phyloP scores from a whole-genome alignment of 768 basidiomycete species.

The Sarcodon aspratus region DNA sequence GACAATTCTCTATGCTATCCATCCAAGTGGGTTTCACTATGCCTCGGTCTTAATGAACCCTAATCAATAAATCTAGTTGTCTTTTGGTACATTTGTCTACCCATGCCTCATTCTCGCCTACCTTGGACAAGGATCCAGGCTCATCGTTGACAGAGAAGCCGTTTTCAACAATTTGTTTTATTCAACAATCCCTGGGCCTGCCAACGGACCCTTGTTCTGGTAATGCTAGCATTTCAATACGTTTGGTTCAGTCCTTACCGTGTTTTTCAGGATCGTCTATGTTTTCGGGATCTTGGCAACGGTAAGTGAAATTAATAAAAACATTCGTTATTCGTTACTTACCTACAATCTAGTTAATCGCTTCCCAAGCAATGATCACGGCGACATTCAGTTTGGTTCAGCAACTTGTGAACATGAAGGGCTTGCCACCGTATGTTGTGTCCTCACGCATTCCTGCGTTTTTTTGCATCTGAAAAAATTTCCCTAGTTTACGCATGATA shows the following conservation, averaged over 20 bases:
- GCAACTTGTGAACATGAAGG: conserved; percentile 52
- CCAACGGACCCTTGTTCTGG: conserved; percentile 49
- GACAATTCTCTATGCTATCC: conserved; percentile 52
- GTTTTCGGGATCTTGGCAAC: conserved; percentile 56
- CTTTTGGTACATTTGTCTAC: conserved; percentile 42
- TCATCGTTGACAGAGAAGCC: conserved; percentile 37
- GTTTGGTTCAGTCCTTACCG: neutral
- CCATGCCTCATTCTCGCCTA: conserved; percentile 54
- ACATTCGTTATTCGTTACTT: neutral
- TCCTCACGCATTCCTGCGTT: neutral
- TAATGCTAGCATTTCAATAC: conserved; percentile 9
- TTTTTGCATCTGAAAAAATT: neutral
- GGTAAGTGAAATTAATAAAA: conserved; percentile 20
- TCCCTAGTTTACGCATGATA: conserved; percentile 31
- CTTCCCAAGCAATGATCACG: conserved; percentile 61
- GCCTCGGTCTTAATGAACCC: neutral
- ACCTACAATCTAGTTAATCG: conserved; percentile 30
- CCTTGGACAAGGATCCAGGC: conserved; percentile 58
- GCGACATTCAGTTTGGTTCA: conserved; percentile 53
- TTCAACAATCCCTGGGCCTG: conserved; percentile 46
- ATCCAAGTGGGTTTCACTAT: conserved; percentile 30
- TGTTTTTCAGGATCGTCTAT: conserved; percentile 41
- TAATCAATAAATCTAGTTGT: conserved; percentile 22
- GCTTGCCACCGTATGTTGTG: conserved; percentile 32
- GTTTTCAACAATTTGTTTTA: conserved; percentile 53